These are phyloP conservation scores for Cladophialophora bantiana DNA, from an alignment of 2,329 filamentous ascomycete genomes.

Conservation along the genomic window DNA sequence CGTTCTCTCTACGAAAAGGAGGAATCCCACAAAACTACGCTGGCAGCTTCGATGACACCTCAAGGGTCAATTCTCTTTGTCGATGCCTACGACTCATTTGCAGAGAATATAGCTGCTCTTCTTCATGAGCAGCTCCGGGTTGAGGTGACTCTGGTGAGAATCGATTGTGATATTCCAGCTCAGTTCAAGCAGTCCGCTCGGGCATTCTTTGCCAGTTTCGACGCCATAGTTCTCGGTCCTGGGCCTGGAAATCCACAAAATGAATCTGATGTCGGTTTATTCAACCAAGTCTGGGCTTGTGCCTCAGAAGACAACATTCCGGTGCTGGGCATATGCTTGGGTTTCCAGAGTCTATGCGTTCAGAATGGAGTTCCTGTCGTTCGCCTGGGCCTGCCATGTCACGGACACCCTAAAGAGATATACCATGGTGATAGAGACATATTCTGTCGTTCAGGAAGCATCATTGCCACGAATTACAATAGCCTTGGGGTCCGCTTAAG, in stretches of 20 bases:
- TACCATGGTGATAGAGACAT: conserved; percentile 68
- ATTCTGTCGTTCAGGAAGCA: conserved; percentile 66
- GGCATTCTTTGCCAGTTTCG: conserved; percentile 53
- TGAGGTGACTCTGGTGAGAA: conserved; percentile 73
- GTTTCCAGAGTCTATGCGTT: conserved; percentile 81
- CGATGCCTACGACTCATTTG: conserved; percentile 96
- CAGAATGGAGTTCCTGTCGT: conserved; percentile 72
- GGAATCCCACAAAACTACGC: not conserved
- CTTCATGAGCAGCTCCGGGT: conserved; percentile 73
- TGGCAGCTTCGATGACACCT: conserved; percentile 16
- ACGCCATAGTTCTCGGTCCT: conserved; percentile 88
- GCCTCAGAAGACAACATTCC: conserved; percentile 68
- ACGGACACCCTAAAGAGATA: conserved; percentile 79
- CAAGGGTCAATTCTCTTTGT: conserved; percentile 72
- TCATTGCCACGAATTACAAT: conserved; percentile 73
- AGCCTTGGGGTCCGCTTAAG: conserved; percentile 36
- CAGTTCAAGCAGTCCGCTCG: conserved; percentile 40
- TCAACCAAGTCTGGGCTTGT: conserved; percentile 76
- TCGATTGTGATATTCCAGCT: conserved; percentile 66
- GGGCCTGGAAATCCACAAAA: conserved; percentile 82
- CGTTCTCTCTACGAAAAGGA: not conserved
- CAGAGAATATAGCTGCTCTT: conserved; percentile 89
- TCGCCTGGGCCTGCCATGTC: conserved; percentile 73
- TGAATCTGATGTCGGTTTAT: conserved; percentile 79
- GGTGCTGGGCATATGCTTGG: conserved; percentile 85